A percentile compares a stretch with the other conserved stretches of the same genome.
phyloP scores from a whole-genome alignment of 192 early-diverging fungal species.

The Phlyctochytrium planicorne region DNA sequence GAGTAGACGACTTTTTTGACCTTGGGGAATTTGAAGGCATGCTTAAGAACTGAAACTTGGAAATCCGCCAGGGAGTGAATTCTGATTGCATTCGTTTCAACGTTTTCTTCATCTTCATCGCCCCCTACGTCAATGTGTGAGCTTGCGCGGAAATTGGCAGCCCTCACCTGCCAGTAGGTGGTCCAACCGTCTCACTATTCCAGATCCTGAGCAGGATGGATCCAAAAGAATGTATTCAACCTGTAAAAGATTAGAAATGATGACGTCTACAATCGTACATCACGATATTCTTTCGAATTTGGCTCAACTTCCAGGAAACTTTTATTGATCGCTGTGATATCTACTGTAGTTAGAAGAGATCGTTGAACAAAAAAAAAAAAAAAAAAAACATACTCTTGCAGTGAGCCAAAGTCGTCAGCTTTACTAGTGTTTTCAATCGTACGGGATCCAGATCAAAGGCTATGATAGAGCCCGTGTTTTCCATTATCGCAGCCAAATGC shows the following conservation, averaged over 20 bases:
- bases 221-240: conserved; percentile 91
- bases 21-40: conserved; percentile 75
- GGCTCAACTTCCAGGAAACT: conserved; percentile 83
- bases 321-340: conserved; percentile 66
- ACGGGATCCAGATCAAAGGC: conserved; percentile 87
- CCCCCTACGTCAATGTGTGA: no score
- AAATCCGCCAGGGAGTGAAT: conserved; percentile 80
- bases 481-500: conserved; percentile 86
- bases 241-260: conserved; percentile 34
- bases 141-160: conserved; percentile 18
- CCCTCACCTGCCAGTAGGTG: conserved; percentile 65
- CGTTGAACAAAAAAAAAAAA: neutral
- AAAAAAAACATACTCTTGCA: conserved; percentile 62
- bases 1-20: conserved; percentile 90
- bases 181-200: conserved; percentile 88
- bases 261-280: no score
- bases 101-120: conserved; percentile 38
- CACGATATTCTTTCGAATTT: conserved; percentile 39
- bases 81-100: no score
- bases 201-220: conserved; percentile 95
- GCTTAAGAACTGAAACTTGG: conserved; percentile 74
- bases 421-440: conserved; percentile 71
- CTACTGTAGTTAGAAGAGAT: conserved; percentile 34
- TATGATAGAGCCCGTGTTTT: conserved; percentile 80
- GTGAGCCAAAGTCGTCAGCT: conserved; percentile 72